Conservation (phyloP, 2,329 filamentous ascomycete genomes). For the Epichloe glyceriae region DNA sequence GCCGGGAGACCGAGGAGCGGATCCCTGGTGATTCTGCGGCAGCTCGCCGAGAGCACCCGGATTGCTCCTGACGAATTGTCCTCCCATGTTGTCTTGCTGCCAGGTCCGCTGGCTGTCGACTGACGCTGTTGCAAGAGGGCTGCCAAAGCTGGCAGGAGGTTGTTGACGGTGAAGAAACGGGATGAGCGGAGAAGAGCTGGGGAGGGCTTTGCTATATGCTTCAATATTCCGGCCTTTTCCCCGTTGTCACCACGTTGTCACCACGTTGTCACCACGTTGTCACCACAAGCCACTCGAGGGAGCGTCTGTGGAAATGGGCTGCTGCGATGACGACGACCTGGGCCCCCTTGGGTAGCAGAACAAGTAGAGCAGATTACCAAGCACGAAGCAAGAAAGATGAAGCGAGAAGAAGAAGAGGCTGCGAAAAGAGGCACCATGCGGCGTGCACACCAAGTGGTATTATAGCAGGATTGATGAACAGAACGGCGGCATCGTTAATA, state of each 20-base stretch:
- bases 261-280: neutral
- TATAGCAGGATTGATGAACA: neutral
- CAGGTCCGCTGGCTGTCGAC: neutral
- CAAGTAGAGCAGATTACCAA: neutral
- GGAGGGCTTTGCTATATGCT: slow-evolving; percentile 5
- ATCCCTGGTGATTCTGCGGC: slow-evolving; percentile 39
- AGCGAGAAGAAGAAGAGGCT: neutral
- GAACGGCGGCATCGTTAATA: slow-evolving; percentile 1
- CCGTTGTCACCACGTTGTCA: neutral
- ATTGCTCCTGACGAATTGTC: slow-evolving; percentile 23
- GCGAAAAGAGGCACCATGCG: neutral
- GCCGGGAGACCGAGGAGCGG: slow-evolving; percentile 25
- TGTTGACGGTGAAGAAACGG: slow-evolving; percentile 38
- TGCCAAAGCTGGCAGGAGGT: slow-evolving; percentile 28
- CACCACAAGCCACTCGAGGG: neutral
- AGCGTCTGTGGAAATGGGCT: neutral
- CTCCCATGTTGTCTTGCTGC: slow-evolving; percentile 17
- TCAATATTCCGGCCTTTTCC: slow-evolving; percentile 3
- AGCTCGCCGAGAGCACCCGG: slow-evolving; percentile 41
- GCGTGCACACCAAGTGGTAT: neutral
- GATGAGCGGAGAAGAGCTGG: slow-evolving; percentile 15
- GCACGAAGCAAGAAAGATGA: neutral
- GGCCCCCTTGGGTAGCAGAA: neutral
- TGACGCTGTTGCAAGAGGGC: neutral
- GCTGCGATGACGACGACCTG: neutral